Conservation (phyloP, 495 filamentous ascomycete species). For the Penicillium atrosanguineum region DNA sequence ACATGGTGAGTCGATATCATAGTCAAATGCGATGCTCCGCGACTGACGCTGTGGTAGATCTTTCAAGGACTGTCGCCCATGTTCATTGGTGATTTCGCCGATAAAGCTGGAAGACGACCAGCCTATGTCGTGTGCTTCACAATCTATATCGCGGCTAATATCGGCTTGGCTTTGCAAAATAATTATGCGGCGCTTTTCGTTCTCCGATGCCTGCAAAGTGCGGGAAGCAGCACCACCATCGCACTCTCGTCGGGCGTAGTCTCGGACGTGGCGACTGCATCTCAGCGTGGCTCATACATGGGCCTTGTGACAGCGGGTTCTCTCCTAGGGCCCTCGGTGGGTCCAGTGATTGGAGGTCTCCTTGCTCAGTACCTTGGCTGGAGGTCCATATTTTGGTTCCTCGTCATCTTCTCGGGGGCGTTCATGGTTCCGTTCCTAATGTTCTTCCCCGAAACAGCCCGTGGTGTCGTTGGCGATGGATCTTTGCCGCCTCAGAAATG, state of each 20-base stretch:
- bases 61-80: constrained; percentile 47
- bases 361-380: constrained; percentile 65
- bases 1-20: constrained; percentile 43
- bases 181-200: constrained; percentile 37
- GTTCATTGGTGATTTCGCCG: constrained; percentile 38
- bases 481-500: constrained; percentile 29
- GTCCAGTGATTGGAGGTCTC: constrained; percentile 65
- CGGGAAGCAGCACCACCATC: constrained; percentile 23
- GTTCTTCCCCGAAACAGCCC: constrained; percentile 45
- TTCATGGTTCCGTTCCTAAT: constrained; percentile 32
- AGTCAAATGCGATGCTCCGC: neutral
- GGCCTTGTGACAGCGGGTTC: constrained; percentile 35
- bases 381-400: constrained; percentile 74
- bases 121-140: constrained; percentile 38
- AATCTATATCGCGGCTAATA: constrained; percentile 36
- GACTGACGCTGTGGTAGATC: constrained; percentile 14
- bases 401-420: constrained; percentile 57
- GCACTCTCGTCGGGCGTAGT: constrained; percentile 2
- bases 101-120: constrained; percentile 38
- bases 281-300: constrained; percentile 61
- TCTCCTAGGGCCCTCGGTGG: constrained; percentile 50
- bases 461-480: constrained; percentile 49
- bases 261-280: constrained; percentile 55
- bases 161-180: constrained; percentile 40
- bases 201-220: constrained; percentile 40